These are phyloP conservation scores for Penicillium vulpinum DNA, from an alignment of 2,329 filamentous ascomycete species.

Conservation along the genomic window DNA sequence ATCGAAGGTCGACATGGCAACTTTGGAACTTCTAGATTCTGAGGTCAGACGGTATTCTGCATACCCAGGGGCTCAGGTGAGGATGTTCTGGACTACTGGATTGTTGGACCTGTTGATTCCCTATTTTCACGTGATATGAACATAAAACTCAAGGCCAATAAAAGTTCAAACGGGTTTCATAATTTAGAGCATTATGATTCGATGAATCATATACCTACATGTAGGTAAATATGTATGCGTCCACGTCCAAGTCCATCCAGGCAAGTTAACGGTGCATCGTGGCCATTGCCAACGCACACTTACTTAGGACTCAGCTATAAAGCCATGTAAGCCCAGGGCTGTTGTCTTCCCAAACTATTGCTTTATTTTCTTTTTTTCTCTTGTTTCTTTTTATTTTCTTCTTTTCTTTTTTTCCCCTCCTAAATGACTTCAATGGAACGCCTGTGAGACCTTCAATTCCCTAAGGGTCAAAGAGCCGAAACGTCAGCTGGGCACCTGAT, in stretches of 20 bases:
- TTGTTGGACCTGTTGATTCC: not conserved
- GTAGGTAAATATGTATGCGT: not conserved
- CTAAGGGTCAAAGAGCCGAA: slow-evolving; percentile 13
- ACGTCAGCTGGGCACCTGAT: slow-evolving; percentile 10
- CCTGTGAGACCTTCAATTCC: slow-evolving; percentile 13
- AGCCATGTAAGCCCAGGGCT: not conserved
- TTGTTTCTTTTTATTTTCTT: not conserved
- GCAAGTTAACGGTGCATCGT: slow-evolving; percentile 1
- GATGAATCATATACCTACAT: not conserved
- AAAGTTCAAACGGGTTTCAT: not conserved
- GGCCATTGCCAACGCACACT: slow-evolving; percentile 11
- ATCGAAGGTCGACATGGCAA: slow-evolving; percentile 36
- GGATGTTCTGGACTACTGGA: not conserved
- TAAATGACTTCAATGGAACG: slow-evolving; percentile 3
- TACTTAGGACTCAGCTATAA: not conserved
- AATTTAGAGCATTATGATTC: not conserved
- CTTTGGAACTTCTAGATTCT: not conserved
- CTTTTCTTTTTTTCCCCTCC: not conserved
- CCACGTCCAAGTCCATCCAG: not conserved
- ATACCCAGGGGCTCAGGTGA: not conserved
- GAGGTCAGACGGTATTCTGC: slow-evolving; percentile 1
- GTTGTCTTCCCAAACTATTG: not conserved
- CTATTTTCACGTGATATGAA: slow-evolving; percentile 4
- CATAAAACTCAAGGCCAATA: not conserved
- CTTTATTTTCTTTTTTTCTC: not conserved